Evolutionary conservation across 805 yeast genomes (phyloP).

Genomic region (Wickerhamiella qilinensis): DNA sequence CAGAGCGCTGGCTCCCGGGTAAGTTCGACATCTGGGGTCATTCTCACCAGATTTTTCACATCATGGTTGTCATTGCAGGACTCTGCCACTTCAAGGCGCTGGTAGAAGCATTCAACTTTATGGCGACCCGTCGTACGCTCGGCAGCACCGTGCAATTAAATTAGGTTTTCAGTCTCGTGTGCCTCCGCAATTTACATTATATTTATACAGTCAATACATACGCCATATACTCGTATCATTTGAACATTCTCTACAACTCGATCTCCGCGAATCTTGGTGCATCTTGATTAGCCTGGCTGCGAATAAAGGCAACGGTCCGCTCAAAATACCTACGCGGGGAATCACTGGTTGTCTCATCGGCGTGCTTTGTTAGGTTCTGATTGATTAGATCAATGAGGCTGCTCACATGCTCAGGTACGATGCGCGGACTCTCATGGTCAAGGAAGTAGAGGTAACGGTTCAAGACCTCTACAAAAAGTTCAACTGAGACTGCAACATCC

Average conservation of each 20-base stretch:
- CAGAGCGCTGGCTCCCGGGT: slow-evolving; percentile 56
- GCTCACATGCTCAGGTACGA: slow-evolving; percentile 62
- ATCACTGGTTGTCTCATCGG: slow-evolving; percentile 21
- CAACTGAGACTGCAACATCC: slow-evolving; percentile 59
- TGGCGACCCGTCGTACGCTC: slow-evolving; percentile 1
- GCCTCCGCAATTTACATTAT: no score
- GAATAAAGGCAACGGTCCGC: slow-evolving; percentile 57
- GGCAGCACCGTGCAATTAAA: no score
- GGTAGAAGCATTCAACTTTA: slow-evolving; percentile 32
- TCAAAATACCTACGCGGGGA: slow-evolving; percentile 41
- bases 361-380: slow-evolving; percentile 22
- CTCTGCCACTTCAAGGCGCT: slow-evolving; percentile 55
- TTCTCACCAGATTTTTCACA: slow-evolving; percentile 74
- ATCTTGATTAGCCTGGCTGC: slow-evolving; percentile 40
- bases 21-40: slow-evolving; percentile 55
- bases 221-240: no score
- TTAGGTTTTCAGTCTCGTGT: no score
- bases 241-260: no score
- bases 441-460: slow-evolving; percentile 75
- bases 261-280: slow-evolving; percentile 36
- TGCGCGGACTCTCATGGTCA: slow-evolving; percentile 56
- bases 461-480: slow-evolving; percentile 77
- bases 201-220: no score
- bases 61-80: slow-evolving; percentile 63
- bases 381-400: slow-evolving; percentile 69